Conservation (phyloP, 495 filamentous ascomycete genomes). For the Halenospora varia region DNA sequence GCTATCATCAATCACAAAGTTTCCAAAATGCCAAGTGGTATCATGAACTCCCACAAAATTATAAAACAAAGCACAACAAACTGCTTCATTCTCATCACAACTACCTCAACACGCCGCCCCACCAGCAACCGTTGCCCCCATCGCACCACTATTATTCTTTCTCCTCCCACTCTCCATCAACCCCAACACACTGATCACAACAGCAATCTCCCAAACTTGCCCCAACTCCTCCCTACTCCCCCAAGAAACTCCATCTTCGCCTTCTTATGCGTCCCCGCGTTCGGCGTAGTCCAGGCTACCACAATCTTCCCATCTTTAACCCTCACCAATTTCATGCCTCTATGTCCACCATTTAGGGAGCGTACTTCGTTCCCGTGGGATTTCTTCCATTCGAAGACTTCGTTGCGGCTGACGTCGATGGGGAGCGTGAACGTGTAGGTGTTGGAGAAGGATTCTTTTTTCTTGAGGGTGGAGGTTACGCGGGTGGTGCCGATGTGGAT, state of each 20-base stretch:
- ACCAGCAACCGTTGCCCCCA: too few species aligned
- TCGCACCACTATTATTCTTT: too few species aligned
- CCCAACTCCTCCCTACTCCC: not conserved
- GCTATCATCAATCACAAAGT: too few species aligned
- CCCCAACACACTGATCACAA: conserved; percentile 8
- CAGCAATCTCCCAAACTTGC: conserved; percentile 7
- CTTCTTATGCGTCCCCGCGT: conserved; percentile 5
- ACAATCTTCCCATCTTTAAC: conserved; percentile 5
- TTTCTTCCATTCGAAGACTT: conserved; percentile 14
- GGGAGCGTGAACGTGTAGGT: not conserved
- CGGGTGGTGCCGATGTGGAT: not conserved
- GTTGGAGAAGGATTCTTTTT: not conserved
- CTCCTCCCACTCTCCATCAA: conserved; percentile 11
- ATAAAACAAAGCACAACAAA: too few species aligned
- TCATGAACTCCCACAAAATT: too few species aligned
- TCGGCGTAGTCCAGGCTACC: conserved; percentile 11
- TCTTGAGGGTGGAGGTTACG: not conserved
- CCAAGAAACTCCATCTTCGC: conserved; percentile 16
- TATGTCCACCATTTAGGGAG: not conserved
- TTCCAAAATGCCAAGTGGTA: too few species aligned
- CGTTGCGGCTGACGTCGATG: not conserved
- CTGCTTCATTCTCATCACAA: too few species aligned
- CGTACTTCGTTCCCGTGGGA: conserved; percentile 5
- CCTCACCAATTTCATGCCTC: conserved; percentile 15
- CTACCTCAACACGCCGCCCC: too few species aligned